phyloP scores from a whole-genome alignment of 2,329 filamentous ascomycete genomes.

The Didymella pinodella region DNA sequence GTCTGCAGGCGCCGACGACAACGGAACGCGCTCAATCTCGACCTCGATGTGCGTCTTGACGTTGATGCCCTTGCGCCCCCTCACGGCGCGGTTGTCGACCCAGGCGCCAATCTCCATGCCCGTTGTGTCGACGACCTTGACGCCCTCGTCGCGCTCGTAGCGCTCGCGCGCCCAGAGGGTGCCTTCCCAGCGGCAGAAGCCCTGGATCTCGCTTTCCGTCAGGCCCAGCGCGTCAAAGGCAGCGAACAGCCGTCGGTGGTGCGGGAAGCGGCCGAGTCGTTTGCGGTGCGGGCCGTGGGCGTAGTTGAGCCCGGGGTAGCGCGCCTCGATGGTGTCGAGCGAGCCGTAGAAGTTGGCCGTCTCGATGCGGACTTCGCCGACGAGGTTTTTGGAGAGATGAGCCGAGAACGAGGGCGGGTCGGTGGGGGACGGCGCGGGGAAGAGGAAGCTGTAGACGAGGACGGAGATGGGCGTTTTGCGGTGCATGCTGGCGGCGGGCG shows the following conservation, averaged over 20 bases:
- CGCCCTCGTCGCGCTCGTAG: slow-evolving; percentile 77
- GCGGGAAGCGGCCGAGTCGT: slow-evolving; percentile 77
- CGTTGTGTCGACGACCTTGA: slow-evolving; percentile 74
- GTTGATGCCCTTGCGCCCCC: slow-evolving; percentile 43
- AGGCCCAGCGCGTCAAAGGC: slow-evolving; percentile 75
- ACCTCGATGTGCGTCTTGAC: slow-evolving; percentile 55
- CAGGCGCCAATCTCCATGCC: slow-evolving; percentile 72
- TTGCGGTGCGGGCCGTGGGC: slow-evolving; percentile 75
- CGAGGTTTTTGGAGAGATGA: slow-evolving; percentile 73
- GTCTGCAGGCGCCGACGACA: slow-evolving; percentile 4
- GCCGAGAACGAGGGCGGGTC: slow-evolving; percentile 76
- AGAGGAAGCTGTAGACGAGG: slow-evolving; percentile 77
- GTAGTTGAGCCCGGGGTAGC: slow-evolving; percentile 84
- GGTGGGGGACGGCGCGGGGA: slow-evolving; percentile 70
- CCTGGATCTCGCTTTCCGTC: slow-evolving; percentile 73
- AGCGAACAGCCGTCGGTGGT: slow-evolving; percentile 78
- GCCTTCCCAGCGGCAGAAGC: slow-evolving; percentile 81
- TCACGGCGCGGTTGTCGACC: slow-evolving; percentile 55
- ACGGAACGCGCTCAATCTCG: slow-evolving; percentile 46
- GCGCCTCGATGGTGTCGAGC: slow-evolving; percentile 79
- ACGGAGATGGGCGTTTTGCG: slow-evolving; percentile 72
- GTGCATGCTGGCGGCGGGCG: slow-evolving; percentile 65
- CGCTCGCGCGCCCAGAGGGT: slow-evolving; percentile 84
- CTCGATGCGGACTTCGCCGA: slow-evolving; percentile 80
- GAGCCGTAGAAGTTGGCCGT: slow-evolving; percentile 81